Evolutionary conservation across 2,329 filamentous ascomycete species (phyloP).

Genomic region (Chaetomium sp.): DNA sequence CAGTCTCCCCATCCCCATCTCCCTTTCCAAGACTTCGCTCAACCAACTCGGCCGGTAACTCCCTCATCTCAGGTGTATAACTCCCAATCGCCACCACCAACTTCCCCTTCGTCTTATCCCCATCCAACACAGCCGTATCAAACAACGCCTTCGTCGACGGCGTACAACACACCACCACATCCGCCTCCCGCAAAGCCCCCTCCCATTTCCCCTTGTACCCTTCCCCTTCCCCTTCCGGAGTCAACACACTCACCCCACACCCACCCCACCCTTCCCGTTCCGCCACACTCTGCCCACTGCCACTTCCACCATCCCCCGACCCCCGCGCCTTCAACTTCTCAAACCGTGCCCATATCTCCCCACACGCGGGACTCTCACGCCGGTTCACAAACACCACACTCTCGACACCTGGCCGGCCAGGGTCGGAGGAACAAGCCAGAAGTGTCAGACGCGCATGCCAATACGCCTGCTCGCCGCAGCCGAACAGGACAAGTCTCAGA

Average conservation of each 20-base stretch:
- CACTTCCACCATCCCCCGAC: too few species aligned
- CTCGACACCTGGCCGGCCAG: not conserved
- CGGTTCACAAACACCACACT: slow-evolving; percentile 78
- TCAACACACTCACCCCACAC: slow-evolving; percentile 62
- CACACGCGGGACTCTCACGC: slow-evolving; percentile 54
- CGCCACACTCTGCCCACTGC: slow-evolving; percentile 30
- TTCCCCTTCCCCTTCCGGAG: slow-evolving; percentile 63
- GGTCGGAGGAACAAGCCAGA: slow-evolving; percentile 40
- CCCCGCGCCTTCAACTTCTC: too few species aligned
- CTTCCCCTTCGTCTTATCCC: slow-evolving; percentile 62
- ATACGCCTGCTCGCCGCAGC: slow-evolving; percentile 82
- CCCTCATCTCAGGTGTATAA: slow-evolving; percentile 67
- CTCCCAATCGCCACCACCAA: slow-evolving; percentile 68
- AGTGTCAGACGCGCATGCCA: slow-evolving; percentile 88
- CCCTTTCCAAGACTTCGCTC: slow-evolving; percentile 44
- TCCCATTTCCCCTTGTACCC: slow-evolving; percentile 62
- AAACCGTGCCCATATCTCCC: slow-evolving; percentile 45
- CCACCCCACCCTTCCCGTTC: slow-evolving; percentile 55
- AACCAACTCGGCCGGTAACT: slow-evolving; percentile 73
- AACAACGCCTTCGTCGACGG: slow-evolving; percentile 71
- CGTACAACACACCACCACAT: slow-evolving; percentile 86
- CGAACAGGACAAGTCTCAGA: slow-evolving; percentile 64
- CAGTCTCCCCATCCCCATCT: slow-evolving; percentile 34
- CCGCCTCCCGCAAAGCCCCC: slow-evolving; percentile 63
- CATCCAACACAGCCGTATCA: slow-evolving; percentile 64